A percentile compares a stretch with the other conserved stretches of the same genome.
phyloP scores from a whole-genome alignment of 2,329 filamentous ascomycete species.

The Fusarium stilboides region DNA sequence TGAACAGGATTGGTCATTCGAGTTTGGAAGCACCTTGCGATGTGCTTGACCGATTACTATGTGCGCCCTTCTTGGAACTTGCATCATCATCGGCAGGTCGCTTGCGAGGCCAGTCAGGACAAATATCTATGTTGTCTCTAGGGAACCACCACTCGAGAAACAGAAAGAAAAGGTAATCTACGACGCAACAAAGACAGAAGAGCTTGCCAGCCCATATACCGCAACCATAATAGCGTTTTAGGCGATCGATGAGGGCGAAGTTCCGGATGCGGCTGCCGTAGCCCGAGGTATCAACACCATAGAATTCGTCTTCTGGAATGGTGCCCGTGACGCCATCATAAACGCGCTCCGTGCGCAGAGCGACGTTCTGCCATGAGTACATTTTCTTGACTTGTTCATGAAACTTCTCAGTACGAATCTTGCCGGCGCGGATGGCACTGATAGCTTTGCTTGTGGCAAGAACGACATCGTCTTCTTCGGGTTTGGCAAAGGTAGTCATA shows the following conservation, averaged over 20 bases:
- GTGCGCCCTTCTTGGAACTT: constrained; percentile 48
- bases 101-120: constrained; percentile 93
- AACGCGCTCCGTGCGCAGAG: constrained; percentile 91
- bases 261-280: constrained; percentile 83
- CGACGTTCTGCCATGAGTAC: constrained; percentile 99
- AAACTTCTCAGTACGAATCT: constrained; percentile 91
- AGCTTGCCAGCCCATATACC: constrained; percentile 98
- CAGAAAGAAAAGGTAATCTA: constrained; percentile 93
- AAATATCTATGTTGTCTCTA: constrained; percentile 87
- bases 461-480: constrained; percentile 96
- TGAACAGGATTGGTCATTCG: constrained; percentile 25
- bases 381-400: constrained; percentile 98
- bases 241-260: constrained; percentile 91
- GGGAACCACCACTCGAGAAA: constrained; percentile 91
- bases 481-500: constrained; percentile 98
- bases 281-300: constrained; percentile 81
- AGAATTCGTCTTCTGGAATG: constrained; percentile 90
- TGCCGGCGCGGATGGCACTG: constrained; percentile 85
- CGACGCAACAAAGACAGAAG: constrained; percentile 93
- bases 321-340: constrained; percentile 93
- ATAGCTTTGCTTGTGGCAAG: constrained; percentile 92
- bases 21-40: constrained; percentile 51
- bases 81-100: constrained; percentile 52
- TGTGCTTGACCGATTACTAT: constrained; percentile 54
- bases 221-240: constrained; percentile 98